phyloP scores from a whole-genome alignment of 352 stramenopile genomes.

The Pythium folliculosum region DNA sequence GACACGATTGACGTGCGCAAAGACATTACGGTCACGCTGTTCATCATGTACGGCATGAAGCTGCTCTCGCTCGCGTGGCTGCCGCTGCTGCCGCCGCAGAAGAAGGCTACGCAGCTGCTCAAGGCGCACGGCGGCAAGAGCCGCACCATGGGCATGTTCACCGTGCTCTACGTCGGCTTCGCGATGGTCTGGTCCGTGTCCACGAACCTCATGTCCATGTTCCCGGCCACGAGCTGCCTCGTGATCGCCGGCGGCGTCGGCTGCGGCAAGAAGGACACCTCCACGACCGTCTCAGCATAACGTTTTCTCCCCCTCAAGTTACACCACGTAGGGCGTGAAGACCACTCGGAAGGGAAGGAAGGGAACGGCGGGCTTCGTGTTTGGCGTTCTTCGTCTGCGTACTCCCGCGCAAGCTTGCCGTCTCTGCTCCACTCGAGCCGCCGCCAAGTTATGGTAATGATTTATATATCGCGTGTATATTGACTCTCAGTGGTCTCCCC shows the following conservation, averaged over 20 bases:
- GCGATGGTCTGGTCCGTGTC: conserved; percentile 30
- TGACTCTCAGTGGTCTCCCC: neutral
- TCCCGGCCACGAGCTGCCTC: conserved; percentile 26
- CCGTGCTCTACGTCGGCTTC: conserved; percentile 31
- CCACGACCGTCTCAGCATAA: neutral
- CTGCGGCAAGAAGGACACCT: conserved; percentile 16
- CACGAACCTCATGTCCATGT: conserved; percentile 35
- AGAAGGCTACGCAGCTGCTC: conserved; percentile 33
- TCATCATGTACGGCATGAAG: conserved; percentile 40
- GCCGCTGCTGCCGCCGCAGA: conserved; percentile 32
- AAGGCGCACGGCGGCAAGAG: conserved; percentile 28
- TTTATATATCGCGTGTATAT: conserved; percentile 14
- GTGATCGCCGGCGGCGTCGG: conserved; percentile 32
- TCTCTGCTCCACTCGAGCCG: no score
- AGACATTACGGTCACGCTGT: conserved; percentile 31
- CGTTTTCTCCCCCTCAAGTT: neutral
- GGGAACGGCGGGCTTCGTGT: no score
- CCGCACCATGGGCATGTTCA: conserved; percentile 25
- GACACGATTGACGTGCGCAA: conserved; percentile 32
- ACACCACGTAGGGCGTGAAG: neutral
- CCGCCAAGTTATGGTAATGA: conserved; percentile 6
- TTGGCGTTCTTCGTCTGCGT: no score
- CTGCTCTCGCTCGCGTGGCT: conserved; percentile 33
- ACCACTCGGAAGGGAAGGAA: neutral
- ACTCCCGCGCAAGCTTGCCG: no score